phyloP scores from a whole-genome alignment of 1,139 yeast genomes.

The Yamadazyma blattariae region DNA sequence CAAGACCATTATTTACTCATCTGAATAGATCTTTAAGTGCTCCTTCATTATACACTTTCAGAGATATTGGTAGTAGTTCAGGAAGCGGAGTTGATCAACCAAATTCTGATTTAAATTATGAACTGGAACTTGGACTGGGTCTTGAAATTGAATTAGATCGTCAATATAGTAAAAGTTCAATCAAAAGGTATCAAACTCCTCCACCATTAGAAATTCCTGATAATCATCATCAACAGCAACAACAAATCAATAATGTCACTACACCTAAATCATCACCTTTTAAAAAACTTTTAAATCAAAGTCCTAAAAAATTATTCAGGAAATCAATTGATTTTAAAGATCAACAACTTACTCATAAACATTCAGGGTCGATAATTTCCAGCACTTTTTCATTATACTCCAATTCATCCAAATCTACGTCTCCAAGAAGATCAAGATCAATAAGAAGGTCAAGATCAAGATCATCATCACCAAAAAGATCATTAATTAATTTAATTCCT shows the following conservation, averaged over 20 bases:
- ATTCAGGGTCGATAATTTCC: conserved; percentile 28
- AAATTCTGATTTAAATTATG: background rate
- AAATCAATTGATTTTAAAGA: conserved; percentile 19
- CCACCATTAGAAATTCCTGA: conserved; percentile 11
- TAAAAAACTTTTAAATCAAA: conserved; percentile 30
- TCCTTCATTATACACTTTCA: conserved; percentile 40
- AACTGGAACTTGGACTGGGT: no score
- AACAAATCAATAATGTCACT: background rate
- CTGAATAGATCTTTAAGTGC: conserved; percentile 36
- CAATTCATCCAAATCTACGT: conserved; percentile 12
- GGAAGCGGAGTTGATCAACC: no score
- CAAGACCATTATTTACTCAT: conserved; percentile 13
- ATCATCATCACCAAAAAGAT: conserved; percentile 30
- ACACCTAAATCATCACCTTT: conserved; percentile 27
- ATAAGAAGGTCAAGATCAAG: conserved; percentile 16
- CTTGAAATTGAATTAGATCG: background rate
- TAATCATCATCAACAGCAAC: background rate
- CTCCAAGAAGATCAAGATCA: conserved; percentile 10
- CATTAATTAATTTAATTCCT: conserved; percentile 23
- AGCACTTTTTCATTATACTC: conserved; percentile 29
- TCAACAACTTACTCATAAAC: conserved; percentile 9
- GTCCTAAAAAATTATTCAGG: conserved; percentile 33
- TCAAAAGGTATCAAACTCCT: conserved; percentile 14
- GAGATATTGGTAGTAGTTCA: conserved; percentile 15
- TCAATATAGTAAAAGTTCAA: background rate